These are phyloP conservation scores for Puccinia sorghi DNA, from an alignment of 1,284 basidiomycete genomes.

Conservation along the genomic window DNA sequence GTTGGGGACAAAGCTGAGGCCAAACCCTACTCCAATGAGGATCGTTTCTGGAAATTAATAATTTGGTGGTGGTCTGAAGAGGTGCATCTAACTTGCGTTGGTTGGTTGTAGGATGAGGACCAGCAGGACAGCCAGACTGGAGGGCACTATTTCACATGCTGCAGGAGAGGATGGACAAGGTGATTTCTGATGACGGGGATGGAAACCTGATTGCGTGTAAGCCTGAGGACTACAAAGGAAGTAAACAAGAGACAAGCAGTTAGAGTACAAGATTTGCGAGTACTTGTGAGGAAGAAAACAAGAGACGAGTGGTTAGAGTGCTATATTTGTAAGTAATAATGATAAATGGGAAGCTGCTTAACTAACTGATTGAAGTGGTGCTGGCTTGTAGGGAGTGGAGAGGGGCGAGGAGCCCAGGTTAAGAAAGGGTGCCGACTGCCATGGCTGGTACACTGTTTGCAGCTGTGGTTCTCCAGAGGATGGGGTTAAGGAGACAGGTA, in stretches of 20 bases:
- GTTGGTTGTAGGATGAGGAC: neutral
- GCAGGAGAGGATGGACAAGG: neutral
- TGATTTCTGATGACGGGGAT: neutral
- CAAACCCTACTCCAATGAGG: constrained; percentile 57
- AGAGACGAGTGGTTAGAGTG: no score
- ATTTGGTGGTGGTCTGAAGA: neutral
- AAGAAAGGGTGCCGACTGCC: neutral
- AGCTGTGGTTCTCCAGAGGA: neutral
- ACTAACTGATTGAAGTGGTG: constrained; percentile 3
- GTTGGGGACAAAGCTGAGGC: constrained; percentile 62
- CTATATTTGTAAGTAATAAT: no score
- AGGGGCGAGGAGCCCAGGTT: neutral
- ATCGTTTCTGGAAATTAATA: constrained; percentile 5
- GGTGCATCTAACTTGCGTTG: neutral
- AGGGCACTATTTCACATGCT: neutral
- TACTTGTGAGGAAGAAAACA: no score
- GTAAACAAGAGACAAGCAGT: neutral
- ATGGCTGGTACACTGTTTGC: neutral
- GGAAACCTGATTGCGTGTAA: neutral
- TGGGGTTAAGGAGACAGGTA: neutral
- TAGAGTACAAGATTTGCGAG: neutral
- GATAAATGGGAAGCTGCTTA: neutral
- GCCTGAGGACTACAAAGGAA: neutral
- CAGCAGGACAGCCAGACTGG: constrained; percentile 9
- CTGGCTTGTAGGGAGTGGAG: neutral